These are phyloP conservation scores for Hylodesmum podocarpum DNA, from an alignment of 306 rosid species.

Conservation along the genomic window DNA sequence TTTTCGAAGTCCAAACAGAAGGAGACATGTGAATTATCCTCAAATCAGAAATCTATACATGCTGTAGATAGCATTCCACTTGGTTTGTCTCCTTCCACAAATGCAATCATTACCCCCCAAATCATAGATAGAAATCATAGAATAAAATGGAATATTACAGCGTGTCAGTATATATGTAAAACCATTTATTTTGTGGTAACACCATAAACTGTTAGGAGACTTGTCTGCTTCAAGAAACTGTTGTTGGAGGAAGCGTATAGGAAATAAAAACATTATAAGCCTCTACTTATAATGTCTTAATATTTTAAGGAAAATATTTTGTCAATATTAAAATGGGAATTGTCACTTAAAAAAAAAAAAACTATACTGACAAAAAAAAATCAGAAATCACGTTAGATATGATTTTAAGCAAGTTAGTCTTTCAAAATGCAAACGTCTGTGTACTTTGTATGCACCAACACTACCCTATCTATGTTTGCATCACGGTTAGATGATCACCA, in stretches of 20 bases:
- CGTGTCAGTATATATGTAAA: neutral
- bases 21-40: slow-evolving; percentile 24
- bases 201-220: neutral
- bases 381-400: no score
- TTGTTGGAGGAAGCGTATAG: neutral
- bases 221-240: slow-evolving; percentile 6
- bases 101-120: neutral
- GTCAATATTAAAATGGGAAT: neutral
- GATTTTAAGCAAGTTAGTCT: neutral
- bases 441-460: neutral
- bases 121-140: neutral
- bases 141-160: neutral
- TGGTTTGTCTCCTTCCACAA: slow-evolving; percentile 26
- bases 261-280: neutral
- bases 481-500: neutral
- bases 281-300: neutral
- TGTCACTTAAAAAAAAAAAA: no score
- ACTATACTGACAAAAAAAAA: no score
- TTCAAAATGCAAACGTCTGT: neutral
- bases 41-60: neutral
- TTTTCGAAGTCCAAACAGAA: slow-evolving; percentile 18
- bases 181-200: neutral
- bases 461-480: neutral
- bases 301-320: neutral
- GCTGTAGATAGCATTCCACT: neutral